Evolutionary conservation across 306 rosid genomes (phyloP), one percentile per base, ranked within the genome.

Genomic region (Prunus armeniaca): DNA sequence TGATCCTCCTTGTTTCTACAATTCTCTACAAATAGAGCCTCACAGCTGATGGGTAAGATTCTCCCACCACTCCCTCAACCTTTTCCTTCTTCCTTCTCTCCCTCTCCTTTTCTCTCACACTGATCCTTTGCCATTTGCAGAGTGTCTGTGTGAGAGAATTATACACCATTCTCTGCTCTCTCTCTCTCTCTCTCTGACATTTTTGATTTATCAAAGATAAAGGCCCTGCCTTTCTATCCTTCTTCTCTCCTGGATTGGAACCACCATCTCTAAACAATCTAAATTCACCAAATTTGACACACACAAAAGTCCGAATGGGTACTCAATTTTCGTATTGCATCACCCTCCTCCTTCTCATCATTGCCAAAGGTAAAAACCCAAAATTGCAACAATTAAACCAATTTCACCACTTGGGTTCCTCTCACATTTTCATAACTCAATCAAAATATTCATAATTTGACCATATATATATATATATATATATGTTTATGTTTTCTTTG

Each of bases 301-400:
- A 34, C 38, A 34, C 15, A 3, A 38, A 56, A 34, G 0, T 60
- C 25, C 27, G 1, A 3, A 91, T 88, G 96, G 76, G 58, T 43
- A 27, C 63, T 71, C 58, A 24, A 45, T 69, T 75, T 56, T 52
- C 79, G 2, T 19, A 30, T 38, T 67, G 54, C 77, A 65, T 79
- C 3, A 12, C 67, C 24, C 72, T 92, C 64, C 0, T 80, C 51
- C 54, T 84, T 45, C 56, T 88, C 17, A 60, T 88, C 67, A 3
- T 78, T 72, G 76, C 70, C 72, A 38, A 45, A 86, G 97, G 97
- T 91, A 73, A 63, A 67, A 15, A 15, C 41, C 14, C 25, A 45
- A 72, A 32, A 45, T 19, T 22, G 34, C 18, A 12, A 2, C 13
- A 51, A 56, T 73, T 43, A 2, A 2, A 5, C 11, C 8, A 55